Base-by-base conservation (phyloP, 805 yeast species). In the Gaillardinia entomophila region DNA sequence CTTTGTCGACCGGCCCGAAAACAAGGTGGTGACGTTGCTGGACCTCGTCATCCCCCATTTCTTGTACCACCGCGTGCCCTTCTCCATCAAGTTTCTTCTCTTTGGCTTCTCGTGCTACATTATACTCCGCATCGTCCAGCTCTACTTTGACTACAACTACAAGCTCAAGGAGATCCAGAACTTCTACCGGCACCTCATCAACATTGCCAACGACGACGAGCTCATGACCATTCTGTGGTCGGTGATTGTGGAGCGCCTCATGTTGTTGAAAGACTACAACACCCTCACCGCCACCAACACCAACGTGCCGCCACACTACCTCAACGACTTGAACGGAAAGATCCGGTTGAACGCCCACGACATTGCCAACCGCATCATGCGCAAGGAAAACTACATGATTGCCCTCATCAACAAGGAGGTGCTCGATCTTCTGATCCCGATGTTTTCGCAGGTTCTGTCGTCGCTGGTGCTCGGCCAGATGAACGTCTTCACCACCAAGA, bases 171-270 rank as follows among this genome's bases (percentile, higher is more conserved):
- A 89, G 39, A 75, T 92, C 38, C 75, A 73, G 38, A 77, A 79
- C 43, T 92, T 92, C 51, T 92, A 82, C 60, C 67, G 68, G 29
- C 72, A 84, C 43, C 63, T 90, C 31, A 68, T 90, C 18, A 75
- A 76, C 7, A 77, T 90, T 14, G 60, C 78, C 2, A 92, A 85
- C 46, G 79, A 78, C 37, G 50, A 59, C 35, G 97, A 92, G 47
- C 62, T 92, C 38, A 95, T 87, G 65, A 89, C 97, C 0, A 83
- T 92, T 11, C 79, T 95, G 16, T 92, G 98, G 99, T 83, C 82
- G 36, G 75, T 79, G 16, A 82, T 92, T 1, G 90, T 88, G 11
- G 78, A 77, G 34, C 75, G 85, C 27, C 62, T 92, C 11, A 77
- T 86, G 75, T 60, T 71, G 4, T 60, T 92, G 31, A 76, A 84